Conservation (phyloP, 2,329 filamentous ascomycete genomes). For the Colletotrichum liriopes region DNA sequence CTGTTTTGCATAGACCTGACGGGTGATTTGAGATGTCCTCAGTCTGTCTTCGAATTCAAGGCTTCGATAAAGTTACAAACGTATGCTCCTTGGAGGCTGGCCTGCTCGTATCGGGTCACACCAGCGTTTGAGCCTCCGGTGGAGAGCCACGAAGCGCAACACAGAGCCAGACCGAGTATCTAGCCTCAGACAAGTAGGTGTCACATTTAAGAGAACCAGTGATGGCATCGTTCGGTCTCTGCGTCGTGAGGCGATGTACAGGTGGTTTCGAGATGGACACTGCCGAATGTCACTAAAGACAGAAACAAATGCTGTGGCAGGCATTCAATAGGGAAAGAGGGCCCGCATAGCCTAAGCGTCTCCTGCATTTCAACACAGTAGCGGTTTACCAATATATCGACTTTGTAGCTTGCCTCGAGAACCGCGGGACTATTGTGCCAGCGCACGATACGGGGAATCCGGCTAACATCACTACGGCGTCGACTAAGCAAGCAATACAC, state of each 20-base stretch:
- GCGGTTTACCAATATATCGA: not conserved
- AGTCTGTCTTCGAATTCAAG: too few relatives aligned
- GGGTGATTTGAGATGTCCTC: too few relatives aligned
- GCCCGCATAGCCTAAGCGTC: not conserved
- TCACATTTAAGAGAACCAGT: not conserved
- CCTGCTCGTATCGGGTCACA: too few relatives aligned
- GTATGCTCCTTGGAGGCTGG: too few relatives aligned
- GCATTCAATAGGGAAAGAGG: not conserved
- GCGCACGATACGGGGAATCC: not conserved
- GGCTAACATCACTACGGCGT: not conserved
- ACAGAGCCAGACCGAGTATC: too few relatives aligned
- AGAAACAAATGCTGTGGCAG: not conserved
- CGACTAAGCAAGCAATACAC: not conserved
- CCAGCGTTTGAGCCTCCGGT: too few relatives aligned
- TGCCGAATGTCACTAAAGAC: not conserved
- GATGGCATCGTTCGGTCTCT: not conserved
- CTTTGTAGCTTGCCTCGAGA: not conserved
- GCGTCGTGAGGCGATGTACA: not conserved
- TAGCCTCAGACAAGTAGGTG: too few relatives aligned
- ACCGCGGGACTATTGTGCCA: not conserved
- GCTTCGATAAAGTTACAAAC: too few relatives aligned
- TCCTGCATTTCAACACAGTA: not conserved
- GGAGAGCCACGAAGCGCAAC: too few relatives aligned
- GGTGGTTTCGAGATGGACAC: not conserved
- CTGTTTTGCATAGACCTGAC: too few relatives aligned